These are phyloP conservation scores for Panaeolus papilionaceus DNA, from an alignment of 768 basidiomycete genomes.

Conservation along the genomic window DNA sequence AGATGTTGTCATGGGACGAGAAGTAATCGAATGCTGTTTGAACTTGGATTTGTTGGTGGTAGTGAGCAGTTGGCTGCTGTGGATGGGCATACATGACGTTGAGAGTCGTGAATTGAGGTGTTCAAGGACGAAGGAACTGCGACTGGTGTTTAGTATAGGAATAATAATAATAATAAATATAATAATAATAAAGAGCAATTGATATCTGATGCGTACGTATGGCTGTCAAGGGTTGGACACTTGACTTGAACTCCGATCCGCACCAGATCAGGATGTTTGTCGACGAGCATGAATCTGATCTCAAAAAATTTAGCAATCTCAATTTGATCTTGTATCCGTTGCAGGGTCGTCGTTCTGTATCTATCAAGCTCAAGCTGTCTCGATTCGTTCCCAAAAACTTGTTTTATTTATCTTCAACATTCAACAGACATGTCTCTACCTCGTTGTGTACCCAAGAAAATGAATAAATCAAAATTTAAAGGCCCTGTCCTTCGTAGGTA, in stretches of 20 bases:
- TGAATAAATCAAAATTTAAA: slow-evolving; percentile 6
- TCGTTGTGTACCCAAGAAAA: background rate
- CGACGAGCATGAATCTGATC: slow-evolving; percentile 11
- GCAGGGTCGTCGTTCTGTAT: background rate
- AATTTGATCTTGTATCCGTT: background rate
- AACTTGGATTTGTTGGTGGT: background rate
- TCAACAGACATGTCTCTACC: background rate
- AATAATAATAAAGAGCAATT: slow-evolving; percentile 4
- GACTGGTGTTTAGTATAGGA: background rate
- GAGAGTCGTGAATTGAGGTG: background rate
- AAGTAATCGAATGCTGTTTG: background rate
- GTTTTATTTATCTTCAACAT: background rate
- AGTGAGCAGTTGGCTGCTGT: background rate
- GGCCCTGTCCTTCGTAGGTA: no score
- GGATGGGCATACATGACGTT: background rate
- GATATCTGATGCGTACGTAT: slow-evolving; percentile 27
- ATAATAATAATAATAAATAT: background rate
- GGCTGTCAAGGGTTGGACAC: slow-evolving; percentile 23
- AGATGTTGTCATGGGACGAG: no score
- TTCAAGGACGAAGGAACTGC: background rate
- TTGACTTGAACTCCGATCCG: slow-evolving; percentile 26
- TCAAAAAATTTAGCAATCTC: background rate
- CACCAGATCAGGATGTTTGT: slow-evolving; percentile 16
- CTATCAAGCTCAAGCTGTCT: background rate
- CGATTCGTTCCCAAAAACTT: background rate